Evolutionary conservation across 768 basidiomycete species (phyloP), one percentile per base, ranked within the genome.

Genomic region (Trichaptum fuscoviolaceum): DNA sequence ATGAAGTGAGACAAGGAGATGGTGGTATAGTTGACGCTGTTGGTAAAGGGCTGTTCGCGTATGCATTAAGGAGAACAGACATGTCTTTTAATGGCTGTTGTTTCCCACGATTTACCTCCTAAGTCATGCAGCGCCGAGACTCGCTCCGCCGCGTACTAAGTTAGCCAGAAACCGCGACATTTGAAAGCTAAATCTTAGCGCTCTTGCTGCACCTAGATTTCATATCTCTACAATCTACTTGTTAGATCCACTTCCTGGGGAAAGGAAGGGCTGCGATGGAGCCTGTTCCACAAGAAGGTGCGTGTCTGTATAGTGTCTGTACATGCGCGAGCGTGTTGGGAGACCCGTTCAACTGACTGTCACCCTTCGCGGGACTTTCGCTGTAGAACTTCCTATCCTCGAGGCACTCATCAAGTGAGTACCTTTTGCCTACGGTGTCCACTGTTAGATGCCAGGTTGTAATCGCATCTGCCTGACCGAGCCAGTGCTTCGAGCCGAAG

Each of bases 381-480:
- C 66, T 74, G 74, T 80, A 89, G 96, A 99, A 81, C 83, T 95
- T 69, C 89, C 93, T 67, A 93, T 99, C 77, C 89, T 99, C 73
- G 96, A 99, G 83, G 85, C 91, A 34, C 87, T 99, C 70, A 95
- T 97, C 78, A 91, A 92, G 95, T 95, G 71, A 63, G 79, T 75
- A 52, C 65, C 69, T 66, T 64, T 66, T 63, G 36, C n/a, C 64
- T 64, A 69, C 63, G n/a, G 70, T 70, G 30, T 74, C 75, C 57
- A 75, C 71, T 7, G n/a, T 36, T 63, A 35, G 10, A 35, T n/a
- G 23, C 20, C 20, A 23, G 26, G n/a, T 15, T 24, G 23, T 30
- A 24, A 2, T 9, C 59, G 59, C n/a, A n/a, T n/a, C n/a, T 25
- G 23, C 10, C 15, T 61, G 36, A 30, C 8, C 24, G 4, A 18